phyloP scores from a whole-genome alignment of 768 basidiomycete genomes.

The Boletus pseudo-olivaceus region DNA sequence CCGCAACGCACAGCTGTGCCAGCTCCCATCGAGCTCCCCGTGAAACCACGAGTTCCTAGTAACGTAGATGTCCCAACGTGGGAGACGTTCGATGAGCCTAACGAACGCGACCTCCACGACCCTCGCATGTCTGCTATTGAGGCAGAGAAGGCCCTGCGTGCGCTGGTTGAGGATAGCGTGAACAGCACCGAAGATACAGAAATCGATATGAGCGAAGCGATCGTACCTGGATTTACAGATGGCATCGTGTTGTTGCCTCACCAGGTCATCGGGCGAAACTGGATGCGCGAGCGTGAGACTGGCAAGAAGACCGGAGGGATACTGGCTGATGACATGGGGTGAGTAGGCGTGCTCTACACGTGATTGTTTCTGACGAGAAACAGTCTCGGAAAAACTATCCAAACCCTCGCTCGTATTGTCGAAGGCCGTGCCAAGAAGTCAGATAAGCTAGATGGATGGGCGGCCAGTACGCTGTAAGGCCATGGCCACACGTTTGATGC shows the following conservation, averaged over 20 bases:
- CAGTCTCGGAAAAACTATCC: constrained; percentile 88
- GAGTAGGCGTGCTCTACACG: constrained; percentile 9
- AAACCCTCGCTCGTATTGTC: constrained; percentile 82
- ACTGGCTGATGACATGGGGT: constrained; percentile 91
- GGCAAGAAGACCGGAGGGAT: constrained; percentile 84
- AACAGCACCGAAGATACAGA: constrained; percentile 45
- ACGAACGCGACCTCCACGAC: constrained; percentile 26
- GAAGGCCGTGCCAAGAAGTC: constrained; percentile 70
- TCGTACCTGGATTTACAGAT: constrained; percentile 74
- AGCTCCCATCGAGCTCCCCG: constrained; percentile 31
- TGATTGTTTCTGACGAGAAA: constrained; percentile 4
- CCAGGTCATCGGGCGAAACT: constrained; percentile 78
- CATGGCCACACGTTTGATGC: background rate
- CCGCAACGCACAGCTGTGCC: constrained; percentile 26
- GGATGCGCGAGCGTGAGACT: constrained; percentile 85
- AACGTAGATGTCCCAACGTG: constrained; percentile 15
- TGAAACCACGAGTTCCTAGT: constrained; percentile 17
- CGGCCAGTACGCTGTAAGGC: constrained; percentile 65
- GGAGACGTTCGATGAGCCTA: constrained; percentile 31
- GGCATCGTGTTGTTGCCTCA: constrained; percentile 76
- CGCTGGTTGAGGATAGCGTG: constrained; percentile 67
- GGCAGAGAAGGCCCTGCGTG: constrained; percentile 74
- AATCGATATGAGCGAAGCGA: constrained; percentile 61
- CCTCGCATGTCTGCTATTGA: constrained; percentile 46
- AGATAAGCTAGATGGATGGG: constrained; percentile 71